Evolutionary conservation across 768 basidiomycete species (phyloP).

Genomic region (Macrolepiota fuliginosa): DNA sequence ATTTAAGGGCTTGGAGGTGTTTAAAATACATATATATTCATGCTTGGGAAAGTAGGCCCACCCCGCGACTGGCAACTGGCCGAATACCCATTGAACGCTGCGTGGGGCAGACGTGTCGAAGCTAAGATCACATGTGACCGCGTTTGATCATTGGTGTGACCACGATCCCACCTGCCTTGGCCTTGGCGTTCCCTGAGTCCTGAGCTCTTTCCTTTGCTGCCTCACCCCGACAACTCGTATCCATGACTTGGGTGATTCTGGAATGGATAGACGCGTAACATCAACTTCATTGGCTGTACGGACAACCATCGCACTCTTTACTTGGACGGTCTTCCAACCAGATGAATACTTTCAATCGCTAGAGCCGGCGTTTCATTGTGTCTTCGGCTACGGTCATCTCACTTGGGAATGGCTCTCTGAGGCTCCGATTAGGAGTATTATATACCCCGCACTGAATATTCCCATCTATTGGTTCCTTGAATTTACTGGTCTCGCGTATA

Average conservation of each 20-base stretch:
- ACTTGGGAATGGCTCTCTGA: conserved; percentile 94
- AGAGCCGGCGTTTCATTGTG: conserved; percentile 84
- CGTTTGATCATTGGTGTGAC: background rate
- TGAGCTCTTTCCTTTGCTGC: background rate
- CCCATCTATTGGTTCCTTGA: conserved; percentile 76
- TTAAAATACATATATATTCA: background rate
- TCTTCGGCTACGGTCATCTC: conserved; percentile 88
- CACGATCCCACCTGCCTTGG: too few species aligned
- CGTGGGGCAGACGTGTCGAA: background rate
- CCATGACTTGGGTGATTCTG: background rate
- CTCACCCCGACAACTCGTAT: background rate
- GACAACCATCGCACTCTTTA: conserved; percentile 61
- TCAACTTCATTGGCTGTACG: conserved; percentile 44
- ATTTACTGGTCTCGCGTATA: conserved; percentile 46
- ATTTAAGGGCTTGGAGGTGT: background rate
- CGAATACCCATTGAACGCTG: too few species aligned
- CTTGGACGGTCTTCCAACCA: conserved; percentile 90
- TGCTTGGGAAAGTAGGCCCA: background rate
- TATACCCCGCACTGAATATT: conserved; percentile 81
- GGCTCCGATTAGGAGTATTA: conserved; percentile 71
- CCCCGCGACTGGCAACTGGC: background rate
- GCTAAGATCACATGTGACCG: background rate
- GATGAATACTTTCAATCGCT: conserved; percentile 97
- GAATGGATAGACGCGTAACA: background rate
- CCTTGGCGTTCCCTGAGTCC: background rate